These are phyloP conservation scores for Rhazya stricta DNA, from an alignment of 257 asterid genomes.

Conservation along the genomic window DNA sequence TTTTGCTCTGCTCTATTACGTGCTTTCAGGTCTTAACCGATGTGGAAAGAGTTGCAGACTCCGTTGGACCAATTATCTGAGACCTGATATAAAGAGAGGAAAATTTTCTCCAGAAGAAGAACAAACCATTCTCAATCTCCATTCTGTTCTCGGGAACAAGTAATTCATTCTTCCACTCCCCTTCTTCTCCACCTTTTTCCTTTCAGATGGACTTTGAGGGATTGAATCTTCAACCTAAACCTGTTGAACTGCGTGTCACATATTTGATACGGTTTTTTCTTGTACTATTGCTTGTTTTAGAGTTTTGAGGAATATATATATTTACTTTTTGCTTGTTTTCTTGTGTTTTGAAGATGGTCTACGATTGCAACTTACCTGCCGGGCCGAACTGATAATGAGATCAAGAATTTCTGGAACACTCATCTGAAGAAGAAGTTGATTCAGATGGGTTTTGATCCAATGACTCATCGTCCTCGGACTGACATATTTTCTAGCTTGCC, in stretches of 20 bases:
- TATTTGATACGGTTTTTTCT: too few relatives aligned
- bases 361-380: conserved; percentile 78
- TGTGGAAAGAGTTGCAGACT: conserved; percentile 88
- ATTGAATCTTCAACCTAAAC: too few relatives aligned
- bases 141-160: conserved; percentile 81
- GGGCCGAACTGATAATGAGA: conserved; percentile 79
- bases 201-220: not conserved
- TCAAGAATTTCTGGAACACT: conserved; percentile 84
- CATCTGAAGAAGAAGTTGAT: conserved; percentile 75
- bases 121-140: conserved; percentile 75
- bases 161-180: conserved; percentile 15
- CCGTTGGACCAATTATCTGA: conserved; percentile 75
- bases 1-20: not conserved
- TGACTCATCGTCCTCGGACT: conserved; percentile 76
- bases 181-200: not conserved
- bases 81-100: conserved; percentile 87
- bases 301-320: not conserved
- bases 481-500: conserved; percentile 65
- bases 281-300: too few relatives aligned
- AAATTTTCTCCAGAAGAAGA: conserved; percentile 76
- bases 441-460: conserved; percentile 83
- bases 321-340: not conserved
- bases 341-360: conserved; percentile 39
- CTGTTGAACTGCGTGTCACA: too few relatives aligned
- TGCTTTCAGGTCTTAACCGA: conserved; percentile 58